A percentile compares a stretch with the other conserved stretches of the same genome.
Evolutionary conservation across 2,329 filamentous ascomycete genomes (phyloP).

Genomic region (Cladosporium sp.): DNA sequence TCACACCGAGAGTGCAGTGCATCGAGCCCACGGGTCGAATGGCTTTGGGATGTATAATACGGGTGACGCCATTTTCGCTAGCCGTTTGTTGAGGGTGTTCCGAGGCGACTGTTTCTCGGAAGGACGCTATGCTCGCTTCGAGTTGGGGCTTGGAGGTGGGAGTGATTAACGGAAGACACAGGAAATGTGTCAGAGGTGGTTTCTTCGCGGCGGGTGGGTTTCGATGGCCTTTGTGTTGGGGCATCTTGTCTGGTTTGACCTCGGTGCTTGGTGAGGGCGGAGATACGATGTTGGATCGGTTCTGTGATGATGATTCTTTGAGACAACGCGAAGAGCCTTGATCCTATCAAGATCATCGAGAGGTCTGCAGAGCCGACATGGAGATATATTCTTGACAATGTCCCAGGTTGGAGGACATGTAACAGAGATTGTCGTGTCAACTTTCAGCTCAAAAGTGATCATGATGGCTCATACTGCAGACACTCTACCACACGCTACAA

Average conservation of each 20-base stretch:
- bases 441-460: background rate
- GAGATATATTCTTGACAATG: background rate
- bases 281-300: background rate
- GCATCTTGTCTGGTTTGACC: background rate
- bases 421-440: background rate
- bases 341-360: background rate
- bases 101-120: conserved; percentile 56
- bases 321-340: background rate
- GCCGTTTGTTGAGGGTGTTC: conserved; percentile 4
- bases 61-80: conserved; percentile 2
- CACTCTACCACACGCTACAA: background rate
- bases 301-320: background rate
- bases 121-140: conserved; percentile 59
- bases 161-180: conserved; percentile 72
- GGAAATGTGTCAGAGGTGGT: conserved; percentile 67
- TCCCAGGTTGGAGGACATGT: background rate
- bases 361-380: background rate
- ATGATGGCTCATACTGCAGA: background rate
- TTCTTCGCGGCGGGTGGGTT: conserved; percentile 33
- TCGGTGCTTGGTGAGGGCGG: background rate
- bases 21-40: conserved; percentile 76
- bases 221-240: background rate
- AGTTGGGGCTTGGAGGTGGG: conserved; percentile 63
- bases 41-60: conserved; percentile 50
- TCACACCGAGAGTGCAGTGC: conserved; percentile 84